Base-by-base conservation (phyloP, 2,329 filamentous ascomycete species). In the Zasmidium angulare region DNA sequence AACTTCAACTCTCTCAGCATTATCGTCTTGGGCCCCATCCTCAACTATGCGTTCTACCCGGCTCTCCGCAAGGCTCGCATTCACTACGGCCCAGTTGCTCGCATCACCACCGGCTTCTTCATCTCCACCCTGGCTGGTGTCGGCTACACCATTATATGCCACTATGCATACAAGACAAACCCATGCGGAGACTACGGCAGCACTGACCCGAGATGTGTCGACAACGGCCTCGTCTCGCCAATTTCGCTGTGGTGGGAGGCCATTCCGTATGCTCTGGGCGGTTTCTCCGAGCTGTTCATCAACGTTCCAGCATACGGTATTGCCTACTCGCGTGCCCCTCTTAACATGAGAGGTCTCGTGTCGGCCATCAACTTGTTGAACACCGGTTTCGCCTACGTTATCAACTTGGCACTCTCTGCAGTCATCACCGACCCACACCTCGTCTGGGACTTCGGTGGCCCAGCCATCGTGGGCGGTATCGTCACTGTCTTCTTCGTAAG, bases 381-480 rank as follows among this genome's bases (percentile, higher is more conserved):
- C 57, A 77, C 71, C 17, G 76, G 75, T 2, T 55, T 79, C 22
- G 72, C 72, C 3, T 72, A 71, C 54, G 76, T 76, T 0, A 63
- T 79, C 9, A 76, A 71, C 40, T 56, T 69, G 26, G 68, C 67
- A 68, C 77, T 10, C 61, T 79, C 20, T 75, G 77, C 67, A 61
- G 66, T 68, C 31, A 78, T 80, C 46, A 69, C 67, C 48, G 81
- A 83, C 56, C 81, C 81, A 1, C 76, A 78, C 58, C 71, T 83
- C 7, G 74, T 79, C 23, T 82, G 78, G 78, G 74, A 79, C 11
- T 81, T 79, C 74, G 78, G 73, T 2, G 81, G 78, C 21, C 79
- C 80, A 2, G 77, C 78, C 2, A 80, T 83, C 48, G 80, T 77
- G 6, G 74, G 82, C 1, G 76, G 73, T 43, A 69, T 78, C 2